A percentile compares a stretch with the other conserved stretches of the same genome.
Conservation (phyloP, 805 yeast species). For the Tetrapisispora pingtungensis region DNA sequence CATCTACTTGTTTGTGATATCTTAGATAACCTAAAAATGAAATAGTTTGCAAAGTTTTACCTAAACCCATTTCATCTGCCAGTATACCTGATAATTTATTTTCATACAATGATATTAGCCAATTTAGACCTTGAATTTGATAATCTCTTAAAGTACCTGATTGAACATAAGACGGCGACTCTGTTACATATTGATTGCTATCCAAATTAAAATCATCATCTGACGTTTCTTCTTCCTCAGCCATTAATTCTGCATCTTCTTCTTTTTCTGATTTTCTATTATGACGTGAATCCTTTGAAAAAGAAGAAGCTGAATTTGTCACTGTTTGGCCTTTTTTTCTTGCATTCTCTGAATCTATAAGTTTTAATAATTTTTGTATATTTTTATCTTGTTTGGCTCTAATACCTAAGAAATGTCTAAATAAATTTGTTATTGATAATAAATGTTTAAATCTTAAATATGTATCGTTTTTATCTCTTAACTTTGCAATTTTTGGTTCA, state of each 20-base stretch:
- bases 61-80: slow-evolving; percentile 98
- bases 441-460: slow-evolving; percentile 72
- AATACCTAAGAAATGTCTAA: slow-evolving; percentile 77
- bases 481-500: slow-evolving; percentile 51
- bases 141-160: slow-evolving; percentile 76
- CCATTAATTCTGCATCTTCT: slow-evolving; percentile 85
- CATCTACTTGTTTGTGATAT: slow-evolving; percentile 65
- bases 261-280: slow-evolving; percentile 88
- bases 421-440: slow-evolving; percentile 72
- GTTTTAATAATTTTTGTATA: slow-evolving; percentile 50
- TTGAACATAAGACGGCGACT: slow-evolving; percentile 67
- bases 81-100: slow-evolving; percentile 83
- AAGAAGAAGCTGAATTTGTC: too few relatives aligned
- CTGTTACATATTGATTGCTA: slow-evolving; percentile 66
- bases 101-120: slow-evolving; percentile 85
- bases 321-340: slow-evolving; percentile 11
- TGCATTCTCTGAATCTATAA: slow-evolving; percentile 39
- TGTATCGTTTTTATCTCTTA: slow-evolving; percentile 52
- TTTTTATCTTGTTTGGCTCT: slow-evolving; percentile 70
- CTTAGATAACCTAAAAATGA: slow-evolving; percentile 84
- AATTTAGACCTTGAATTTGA: slow-evolving; percentile 89
- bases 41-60: slow-evolving; percentile 91
- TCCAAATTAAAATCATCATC: slow-evolving; percentile 22
- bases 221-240: slow-evolving; percentile 60
- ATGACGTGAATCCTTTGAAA: slow-evolving; percentile 31